These are phyloP conservation scores for Stephania cephalantha DNA, from an alignment of 164 flowering plant genomes.

Conservation along the genomic window DNA sequence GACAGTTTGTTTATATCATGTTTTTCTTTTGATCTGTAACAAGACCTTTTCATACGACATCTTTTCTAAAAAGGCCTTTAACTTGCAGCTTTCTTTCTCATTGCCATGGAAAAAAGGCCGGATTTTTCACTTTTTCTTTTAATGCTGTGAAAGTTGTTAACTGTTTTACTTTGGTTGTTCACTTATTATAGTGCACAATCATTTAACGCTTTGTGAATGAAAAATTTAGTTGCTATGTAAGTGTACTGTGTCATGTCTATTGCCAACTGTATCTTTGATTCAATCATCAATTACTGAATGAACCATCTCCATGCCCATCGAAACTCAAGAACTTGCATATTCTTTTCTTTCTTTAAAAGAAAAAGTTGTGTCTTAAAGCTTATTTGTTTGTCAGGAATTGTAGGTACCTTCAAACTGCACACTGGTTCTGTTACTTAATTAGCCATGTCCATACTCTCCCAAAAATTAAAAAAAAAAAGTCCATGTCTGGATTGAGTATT, in stretches of 20 bases:
- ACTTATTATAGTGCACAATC: too few relatives aligned
- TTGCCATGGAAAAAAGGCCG: not conserved
- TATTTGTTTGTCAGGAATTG: not conserved
- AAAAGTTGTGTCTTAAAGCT: not conserved
- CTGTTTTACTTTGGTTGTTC: not conserved
- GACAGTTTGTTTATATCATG: not conserved
- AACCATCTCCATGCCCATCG: too few relatives aligned
- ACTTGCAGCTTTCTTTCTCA: not conserved
- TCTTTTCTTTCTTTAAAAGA: too few relatives aligned
- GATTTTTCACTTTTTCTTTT: not conserved
- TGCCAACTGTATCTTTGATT: not conserved
- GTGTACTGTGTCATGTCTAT: not conserved
- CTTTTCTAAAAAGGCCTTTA: not conserved
- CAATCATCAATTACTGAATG: too few relatives aligned
- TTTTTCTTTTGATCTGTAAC: not conserved
- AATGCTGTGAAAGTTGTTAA: not conserved
- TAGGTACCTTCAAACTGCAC: not conserved
- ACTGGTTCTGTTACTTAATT: not conserved
- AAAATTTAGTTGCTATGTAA: not conserved
- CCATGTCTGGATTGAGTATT: not conserved
- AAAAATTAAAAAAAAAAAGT: too few relatives aligned
- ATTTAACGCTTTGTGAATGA: too few relatives aligned
- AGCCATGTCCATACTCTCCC: not conserved
- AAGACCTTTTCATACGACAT: not conserved
- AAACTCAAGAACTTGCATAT: too few relatives aligned